These are phyloP conservation scores for Rhodotorula mucilaginosa DNA, from an alignment of 1,284 basidiomycete genomes.

Conservation along the genomic window DNA sequence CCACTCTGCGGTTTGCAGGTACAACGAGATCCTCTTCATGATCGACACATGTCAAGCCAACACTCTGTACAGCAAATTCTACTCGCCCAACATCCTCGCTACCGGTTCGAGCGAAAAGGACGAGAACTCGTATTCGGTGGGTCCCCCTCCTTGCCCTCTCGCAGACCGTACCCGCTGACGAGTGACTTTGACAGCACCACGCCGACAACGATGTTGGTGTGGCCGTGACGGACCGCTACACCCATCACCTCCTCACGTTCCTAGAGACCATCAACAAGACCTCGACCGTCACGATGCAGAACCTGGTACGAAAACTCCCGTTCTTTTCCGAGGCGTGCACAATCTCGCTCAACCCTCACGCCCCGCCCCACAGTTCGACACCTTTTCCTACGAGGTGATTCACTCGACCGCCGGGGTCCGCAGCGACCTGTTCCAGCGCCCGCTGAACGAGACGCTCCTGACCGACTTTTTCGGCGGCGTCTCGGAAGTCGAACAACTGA, in stretches of 20 bases:
- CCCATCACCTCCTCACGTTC: constrained; percentile 84
- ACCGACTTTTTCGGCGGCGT: constrained; percentile 97
- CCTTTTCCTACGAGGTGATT: constrained; percentile 71
- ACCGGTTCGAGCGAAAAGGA: constrained; percentile 84
- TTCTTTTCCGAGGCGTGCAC: not conserved
- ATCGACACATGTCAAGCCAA: constrained; percentile 98
- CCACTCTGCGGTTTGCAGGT: constrained; percentile 55
- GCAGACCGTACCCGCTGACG: too few species aligned
- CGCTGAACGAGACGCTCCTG: constrained; percentile 67
- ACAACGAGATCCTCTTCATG: constrained; percentile 97
- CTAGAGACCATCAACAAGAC: constrained; percentile 93
- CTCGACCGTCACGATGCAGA: constrained; percentile 71
- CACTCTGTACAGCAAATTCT: constrained; percentile 90
- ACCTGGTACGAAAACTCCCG: constrained; percentile 64
- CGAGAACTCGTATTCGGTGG: constrained; percentile 89
- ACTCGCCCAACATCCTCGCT: constrained; percentile 92
- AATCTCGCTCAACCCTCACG: constrained; percentile 6
- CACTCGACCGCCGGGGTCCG: constrained; percentile 83
- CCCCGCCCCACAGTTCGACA: constrained; percentile 62
- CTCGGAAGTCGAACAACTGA: constrained; percentile 65
- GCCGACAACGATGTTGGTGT: constrained; percentile 92
- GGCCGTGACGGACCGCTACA: constrained; percentile 91
- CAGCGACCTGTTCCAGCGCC: constrained; percentile 72
- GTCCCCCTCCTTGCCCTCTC: constrained; percentile 44
- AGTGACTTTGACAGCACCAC: constrained; percentile 63